Conservation (phyloP, 106 monocot genomes). For the Dendrobium huoshanense region DNA sequence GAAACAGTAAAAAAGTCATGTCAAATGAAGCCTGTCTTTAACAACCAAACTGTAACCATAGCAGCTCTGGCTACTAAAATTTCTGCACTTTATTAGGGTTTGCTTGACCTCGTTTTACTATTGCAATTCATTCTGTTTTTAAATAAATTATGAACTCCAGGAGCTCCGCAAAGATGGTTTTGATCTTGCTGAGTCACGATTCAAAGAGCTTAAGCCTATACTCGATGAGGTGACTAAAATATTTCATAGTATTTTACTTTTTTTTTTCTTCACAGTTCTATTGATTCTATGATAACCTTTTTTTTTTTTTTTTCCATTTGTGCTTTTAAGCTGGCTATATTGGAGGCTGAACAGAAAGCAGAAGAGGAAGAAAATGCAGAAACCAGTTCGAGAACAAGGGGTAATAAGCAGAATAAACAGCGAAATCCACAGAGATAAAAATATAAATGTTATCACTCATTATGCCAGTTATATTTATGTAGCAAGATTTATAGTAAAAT, state of each 20-base stretch:
- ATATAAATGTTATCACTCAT: neutral
- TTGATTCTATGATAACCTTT: neutral
- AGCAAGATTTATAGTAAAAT: too few relatives aligned
- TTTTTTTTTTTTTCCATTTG: neutral
- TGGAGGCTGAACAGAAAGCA: slow-evolving; percentile 80
- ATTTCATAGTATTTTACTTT: neutral
- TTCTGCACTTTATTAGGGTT: neutral
- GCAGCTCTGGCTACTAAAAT: neutral
- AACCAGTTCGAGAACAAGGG: slow-evolving; percentile 42
- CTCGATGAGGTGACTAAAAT: slow-evolving; percentile 74
- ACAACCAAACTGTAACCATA: neutral
- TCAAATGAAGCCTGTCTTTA: neutral
- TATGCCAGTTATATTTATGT: too few relatives aligned
- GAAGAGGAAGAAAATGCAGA: slow-evolving; percentile 50
- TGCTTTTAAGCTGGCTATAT: slow-evolving; percentile 43
- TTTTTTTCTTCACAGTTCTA: neutral
- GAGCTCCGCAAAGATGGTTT: slow-evolving; percentile 98
- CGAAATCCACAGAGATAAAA: slow-evolving; percentile 8
- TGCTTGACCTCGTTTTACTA: neutral
- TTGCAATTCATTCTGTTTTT: neutral
- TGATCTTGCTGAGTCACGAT: slow-evolving; percentile 92
- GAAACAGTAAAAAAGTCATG: too few relatives aligned
- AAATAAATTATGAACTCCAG: slow-evolving; percentile 26
- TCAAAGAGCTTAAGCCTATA: slow-evolving; percentile 90
- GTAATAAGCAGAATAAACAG: slow-evolving; percentile 27